Evolutionary conservation across 176 grass and related monocot genomes (phyloP), one percentile per base, ranked within the genome.

Genomic region (Triticum dicoccoides): DNA sequence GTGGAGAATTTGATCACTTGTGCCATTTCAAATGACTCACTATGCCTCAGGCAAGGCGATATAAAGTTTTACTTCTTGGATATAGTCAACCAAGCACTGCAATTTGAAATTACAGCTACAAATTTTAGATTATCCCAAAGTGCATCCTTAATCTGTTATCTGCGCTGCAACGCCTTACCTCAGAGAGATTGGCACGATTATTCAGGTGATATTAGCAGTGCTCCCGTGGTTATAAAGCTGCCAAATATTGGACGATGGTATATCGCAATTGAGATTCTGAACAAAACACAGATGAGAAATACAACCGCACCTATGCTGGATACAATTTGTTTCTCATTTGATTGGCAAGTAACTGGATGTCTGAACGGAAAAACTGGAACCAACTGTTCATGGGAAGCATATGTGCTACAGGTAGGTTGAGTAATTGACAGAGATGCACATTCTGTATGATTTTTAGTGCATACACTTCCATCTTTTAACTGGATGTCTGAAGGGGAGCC

Each of bases 241-340:
- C 97, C 93, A 80, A 94, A 91, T 87, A 90, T 96, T 88, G 93
- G 97, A 58, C 85, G 93, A 47, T 98, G 97, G 96, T 96, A 94
- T 76, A 82, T 98, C 74, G 89, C 91, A 88, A 61, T 98, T 77
- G 85, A 96, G 82, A 82, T 80, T 51, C 81, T 89, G 68, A 94
- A 94, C 45, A 87, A 81, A 65, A 88, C 82, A 56, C 64, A 89
- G 68, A 85, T 61, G 76, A 94, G 89, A 86, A 84, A 42, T 85
- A 85, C 89, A 79, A 37, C 81, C 67, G 69, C 64, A 84, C 81
- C 80, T 83, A 61, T 84, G 25, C 52, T 61, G 51, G 89, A 80
- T 81, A 87, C n/a, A 80, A 27, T 80, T 33, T 98, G 94, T 83
- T 98, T 98, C 90, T 96, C 90, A 39, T 91, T 98, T 82, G 85